Evolutionary conservation across 192 early-diverging fungal species (phyloP).

Genomic region (Backusella circina): DNA sequence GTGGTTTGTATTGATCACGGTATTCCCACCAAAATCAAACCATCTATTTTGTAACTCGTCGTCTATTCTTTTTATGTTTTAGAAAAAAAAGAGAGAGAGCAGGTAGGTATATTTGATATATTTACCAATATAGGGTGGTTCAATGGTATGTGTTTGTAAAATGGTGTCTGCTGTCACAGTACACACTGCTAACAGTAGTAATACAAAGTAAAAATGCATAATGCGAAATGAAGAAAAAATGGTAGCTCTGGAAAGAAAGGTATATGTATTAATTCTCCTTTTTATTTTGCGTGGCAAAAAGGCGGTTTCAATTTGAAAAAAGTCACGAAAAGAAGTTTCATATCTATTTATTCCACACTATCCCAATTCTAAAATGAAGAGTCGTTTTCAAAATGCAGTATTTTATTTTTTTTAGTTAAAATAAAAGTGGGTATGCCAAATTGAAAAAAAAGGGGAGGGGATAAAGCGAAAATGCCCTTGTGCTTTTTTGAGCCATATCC

Average conservation of each 20-base stretch:
- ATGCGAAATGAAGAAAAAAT: neutral
- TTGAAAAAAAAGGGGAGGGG: no score
- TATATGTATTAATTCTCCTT: neutral
- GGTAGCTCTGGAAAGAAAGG: neutral
- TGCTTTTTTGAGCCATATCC: no score
- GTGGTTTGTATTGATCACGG: conserved; percentile 83
- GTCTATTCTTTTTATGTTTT: conserved; percentile 32
- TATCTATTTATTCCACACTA: no score
- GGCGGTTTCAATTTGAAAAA: neutral
- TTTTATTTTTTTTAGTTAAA: no score
- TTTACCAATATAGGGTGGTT: conserved; percentile 7
- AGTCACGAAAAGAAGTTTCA: no score
- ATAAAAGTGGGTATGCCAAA: no score
- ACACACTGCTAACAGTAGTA: neutral
- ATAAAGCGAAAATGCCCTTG: no score
- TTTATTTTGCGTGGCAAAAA: neutral
- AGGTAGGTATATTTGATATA: neutral
- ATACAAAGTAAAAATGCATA: neutral
- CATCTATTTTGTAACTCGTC: conserved; percentile 78
- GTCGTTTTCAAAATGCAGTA: no score
- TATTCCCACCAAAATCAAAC: conserved; percentile 95
- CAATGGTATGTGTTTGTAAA: neutral
- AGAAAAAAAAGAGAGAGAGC: neutral
- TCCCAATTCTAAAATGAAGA: no score
- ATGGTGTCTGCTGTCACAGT: neutral